Conservation (phyloP, 2,329 filamentous ascomycete species). For the Colletotrichum sp. region DNA sequence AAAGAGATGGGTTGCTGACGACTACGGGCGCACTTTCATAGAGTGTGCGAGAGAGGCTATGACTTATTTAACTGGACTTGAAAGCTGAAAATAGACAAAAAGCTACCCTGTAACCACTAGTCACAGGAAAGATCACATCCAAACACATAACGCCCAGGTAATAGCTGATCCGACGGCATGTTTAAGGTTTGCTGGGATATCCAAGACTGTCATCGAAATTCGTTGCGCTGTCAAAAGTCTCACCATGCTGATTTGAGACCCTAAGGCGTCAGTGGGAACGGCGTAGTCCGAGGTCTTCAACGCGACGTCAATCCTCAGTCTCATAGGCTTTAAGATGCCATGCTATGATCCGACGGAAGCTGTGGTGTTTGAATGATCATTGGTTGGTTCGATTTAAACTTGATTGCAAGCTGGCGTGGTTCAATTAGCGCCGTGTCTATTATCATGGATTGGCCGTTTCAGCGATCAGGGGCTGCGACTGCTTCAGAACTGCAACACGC, state of each 20-base stretch:
- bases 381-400: background rate
- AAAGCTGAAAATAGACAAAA: background rate
- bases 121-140: background rate
- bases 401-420: background rate
- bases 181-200: background rate
- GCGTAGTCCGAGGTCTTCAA: background rate
- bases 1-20: background rate
- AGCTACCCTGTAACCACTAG: background rate
- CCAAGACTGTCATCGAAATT: background rate
- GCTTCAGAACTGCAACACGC: background rate
- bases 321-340: background rate
- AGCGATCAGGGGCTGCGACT: background rate
- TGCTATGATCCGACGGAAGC: background rate
- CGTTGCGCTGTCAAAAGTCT: background rate
- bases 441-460: background rate
- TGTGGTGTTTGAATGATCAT: background rate
- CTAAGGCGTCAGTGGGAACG: background rate
- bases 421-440: background rate
- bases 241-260: background rate
- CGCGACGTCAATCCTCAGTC: background rate
- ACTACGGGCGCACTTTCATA: background rate
- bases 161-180: background rate
- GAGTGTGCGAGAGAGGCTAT: background rate
- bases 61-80: background rate
- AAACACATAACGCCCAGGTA: background rate